Evolutionary conservation across 257 asterid species (phyloP).

Genomic region (Solanum chmielewskii): DNA sequence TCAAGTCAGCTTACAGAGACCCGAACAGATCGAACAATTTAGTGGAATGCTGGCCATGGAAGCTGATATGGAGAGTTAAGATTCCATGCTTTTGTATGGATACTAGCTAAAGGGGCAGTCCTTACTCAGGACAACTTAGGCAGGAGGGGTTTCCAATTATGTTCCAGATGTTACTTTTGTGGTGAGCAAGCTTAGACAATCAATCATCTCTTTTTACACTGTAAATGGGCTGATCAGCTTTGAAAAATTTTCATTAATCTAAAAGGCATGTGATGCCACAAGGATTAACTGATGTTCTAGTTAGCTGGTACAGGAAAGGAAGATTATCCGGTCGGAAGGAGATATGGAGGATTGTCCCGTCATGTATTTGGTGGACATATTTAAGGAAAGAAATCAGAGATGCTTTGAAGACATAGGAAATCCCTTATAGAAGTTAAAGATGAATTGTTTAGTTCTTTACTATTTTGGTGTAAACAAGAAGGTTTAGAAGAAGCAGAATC

Average conservation of each 20-base stretch:
- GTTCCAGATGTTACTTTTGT: not conserved
- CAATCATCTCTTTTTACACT: not conserved
- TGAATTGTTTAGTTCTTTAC: not conserved
- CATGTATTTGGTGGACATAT: not conserved
- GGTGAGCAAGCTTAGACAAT: not conserved
- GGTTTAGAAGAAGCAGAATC: not conserved
- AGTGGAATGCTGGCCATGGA: not conserved
- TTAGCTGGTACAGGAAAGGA: not conserved
- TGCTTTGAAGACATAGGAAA: not conserved
- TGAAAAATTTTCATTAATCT: not conserved
- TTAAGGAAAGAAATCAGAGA: not conserved
- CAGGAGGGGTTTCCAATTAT: not conserved
- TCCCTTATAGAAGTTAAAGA: not conserved
- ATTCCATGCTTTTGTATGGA: not conserved
- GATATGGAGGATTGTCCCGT: not conserved
- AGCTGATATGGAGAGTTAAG: not conserved
- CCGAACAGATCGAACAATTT: not conserved
- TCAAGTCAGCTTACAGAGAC: not conserved
- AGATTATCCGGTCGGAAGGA: not conserved
- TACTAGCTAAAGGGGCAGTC: not conserved
- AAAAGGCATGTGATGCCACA: not conserved
- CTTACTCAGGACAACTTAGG: not conserved
- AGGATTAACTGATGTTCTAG: not conserved
- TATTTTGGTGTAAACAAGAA: not conserved
- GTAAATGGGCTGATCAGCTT: not conserved